These are phyloP conservation scores for Sorghum bicolor DNA, from an alignment of 176 grass and related monocot genomes.

Conservation along the genomic window DNA sequence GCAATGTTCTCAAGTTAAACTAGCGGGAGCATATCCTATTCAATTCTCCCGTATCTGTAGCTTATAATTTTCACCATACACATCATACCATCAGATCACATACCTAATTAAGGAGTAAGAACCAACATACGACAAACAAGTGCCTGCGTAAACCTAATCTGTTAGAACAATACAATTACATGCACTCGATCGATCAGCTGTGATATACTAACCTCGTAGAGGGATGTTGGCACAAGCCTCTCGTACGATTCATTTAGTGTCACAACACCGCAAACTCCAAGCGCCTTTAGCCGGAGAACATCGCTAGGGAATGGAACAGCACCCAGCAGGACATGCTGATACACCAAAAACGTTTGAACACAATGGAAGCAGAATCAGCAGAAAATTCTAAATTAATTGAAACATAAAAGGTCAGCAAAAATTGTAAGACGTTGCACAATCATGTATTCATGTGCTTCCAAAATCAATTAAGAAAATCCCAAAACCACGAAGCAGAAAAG, in stretches of 20 bases:
- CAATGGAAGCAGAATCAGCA: slow-evolving; percentile 13
- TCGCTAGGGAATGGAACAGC: slow-evolving; percentile 93
- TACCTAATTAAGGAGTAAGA: not conserved
- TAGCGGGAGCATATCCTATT: not conserved
- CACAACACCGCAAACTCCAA: slow-evolving; percentile 85
- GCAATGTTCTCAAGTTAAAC: not conserved
- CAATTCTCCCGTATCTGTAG: not conserved
- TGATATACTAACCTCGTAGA: slow-evolving; percentile 59
- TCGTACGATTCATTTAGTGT: slow-evolving; percentile 95
- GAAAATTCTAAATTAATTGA: not conserved
- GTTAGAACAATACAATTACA: not conserved
- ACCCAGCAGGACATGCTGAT: slow-evolving; percentile 82
- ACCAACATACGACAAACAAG: not conserved
- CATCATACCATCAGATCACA: not conserved
- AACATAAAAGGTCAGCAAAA: not conserved
- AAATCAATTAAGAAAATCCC: not conserved
- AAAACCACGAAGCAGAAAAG: not conserved
- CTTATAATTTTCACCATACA: not conserved
- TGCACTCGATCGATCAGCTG: not conserved
- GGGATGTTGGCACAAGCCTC: slow-evolving; percentile 69
- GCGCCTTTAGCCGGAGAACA: slow-evolving; percentile 62
- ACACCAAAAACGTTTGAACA: not conserved
- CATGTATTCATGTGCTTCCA: not conserved
- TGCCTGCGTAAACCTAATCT: not conserved
- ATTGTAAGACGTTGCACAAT: not conserved